Conservation (phyloP, 1,284 basidiomycete genomes). For the Ustilago xerochloae region DNA sequence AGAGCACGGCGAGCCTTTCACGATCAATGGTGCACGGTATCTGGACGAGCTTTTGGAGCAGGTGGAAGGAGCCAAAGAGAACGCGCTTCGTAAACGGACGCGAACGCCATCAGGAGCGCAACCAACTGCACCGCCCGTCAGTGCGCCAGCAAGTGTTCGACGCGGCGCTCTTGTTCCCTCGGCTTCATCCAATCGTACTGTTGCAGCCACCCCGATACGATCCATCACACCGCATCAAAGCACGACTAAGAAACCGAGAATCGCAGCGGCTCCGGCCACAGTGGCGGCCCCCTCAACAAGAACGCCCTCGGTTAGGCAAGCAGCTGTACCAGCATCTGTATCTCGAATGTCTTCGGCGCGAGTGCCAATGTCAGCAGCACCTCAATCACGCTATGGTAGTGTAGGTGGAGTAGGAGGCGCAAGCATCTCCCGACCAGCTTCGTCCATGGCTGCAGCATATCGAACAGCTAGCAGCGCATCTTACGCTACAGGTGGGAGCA, state of each 20-base stretch:
- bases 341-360: conserved; percentile 32
- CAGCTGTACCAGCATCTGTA: conserved; percentile 16
- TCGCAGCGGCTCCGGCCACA: conserved; percentile 34
- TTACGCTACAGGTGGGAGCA: conserved; percentile 26
- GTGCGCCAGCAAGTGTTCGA: conserved; percentile 27
- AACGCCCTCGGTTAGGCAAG: conserved; percentile 21
- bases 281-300: conserved; percentile 17
- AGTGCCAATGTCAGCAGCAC: conserved; percentile 29
- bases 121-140: conserved; percentile 22
- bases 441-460: conserved; percentile 32
- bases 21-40: conserved; percentile 86
- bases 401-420: conserved; percentile 10
- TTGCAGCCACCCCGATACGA: conserved; percentile 38
- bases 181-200: conserved; percentile 22
- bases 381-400: conserved; percentile 16
- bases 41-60: conserved; percentile 76
- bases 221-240: conserved; percentile 29
- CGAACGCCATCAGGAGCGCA: conserved; percentile 30
- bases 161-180: conserved; percentile 36
- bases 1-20: conserved; percentile 79
- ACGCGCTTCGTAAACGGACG: conserved; percentile 35
- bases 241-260: conserved; percentile 40
- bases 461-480: conserved; percentile 35
- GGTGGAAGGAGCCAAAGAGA: conserved; percentile 56
- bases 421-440: conserved; percentile 25